Evolutionary conservation across 805 yeast species (phyloP).

Genomic region (Vanderwaltozyma polyspora): DNA sequence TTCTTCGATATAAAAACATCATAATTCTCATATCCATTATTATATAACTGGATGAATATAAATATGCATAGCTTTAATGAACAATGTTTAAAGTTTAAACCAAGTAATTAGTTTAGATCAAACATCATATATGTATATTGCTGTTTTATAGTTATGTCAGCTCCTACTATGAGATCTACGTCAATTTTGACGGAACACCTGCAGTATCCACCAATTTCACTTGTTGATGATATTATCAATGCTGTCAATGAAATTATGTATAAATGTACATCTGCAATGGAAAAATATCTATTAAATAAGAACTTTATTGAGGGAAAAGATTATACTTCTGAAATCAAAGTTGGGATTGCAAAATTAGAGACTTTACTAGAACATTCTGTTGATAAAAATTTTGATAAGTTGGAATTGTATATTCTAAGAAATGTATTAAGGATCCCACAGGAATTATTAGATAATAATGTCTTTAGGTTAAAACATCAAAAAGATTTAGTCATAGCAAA

Average conservation of each 20-base stretch:
- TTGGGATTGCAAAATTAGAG: constrained; percentile 77
- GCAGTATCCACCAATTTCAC: constrained; percentile 71
- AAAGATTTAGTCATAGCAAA: constrained; percentile 32
- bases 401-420: constrained; percentile 70
- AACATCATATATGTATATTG: no score
- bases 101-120: no score
- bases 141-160: constrained; percentile 24
- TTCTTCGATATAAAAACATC: no score
- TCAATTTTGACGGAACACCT: constrained; percentile 72
- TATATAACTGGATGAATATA: no score
- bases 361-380: constrained; percentile 62
- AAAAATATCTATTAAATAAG: constrained; percentile 39
- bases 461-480: constrained; percentile 60
- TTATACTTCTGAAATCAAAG: constrained; percentile 44
- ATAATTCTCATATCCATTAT: no score
- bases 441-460: constrained; percentile 53
- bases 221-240: constrained; percentile 80
- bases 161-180: constrained; percentile 31
- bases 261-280: constrained; percentile 71
- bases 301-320: constrained; percentile 13
- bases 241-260: constrained; percentile 77
- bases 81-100: no score
- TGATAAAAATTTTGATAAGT: constrained; percentile 74
- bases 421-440: constrained; percentile 64
- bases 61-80: no score